phyloP scores from a whole-genome alignment of 768 basidiomycete species.

The Panaeolus cyanescens region DNA sequence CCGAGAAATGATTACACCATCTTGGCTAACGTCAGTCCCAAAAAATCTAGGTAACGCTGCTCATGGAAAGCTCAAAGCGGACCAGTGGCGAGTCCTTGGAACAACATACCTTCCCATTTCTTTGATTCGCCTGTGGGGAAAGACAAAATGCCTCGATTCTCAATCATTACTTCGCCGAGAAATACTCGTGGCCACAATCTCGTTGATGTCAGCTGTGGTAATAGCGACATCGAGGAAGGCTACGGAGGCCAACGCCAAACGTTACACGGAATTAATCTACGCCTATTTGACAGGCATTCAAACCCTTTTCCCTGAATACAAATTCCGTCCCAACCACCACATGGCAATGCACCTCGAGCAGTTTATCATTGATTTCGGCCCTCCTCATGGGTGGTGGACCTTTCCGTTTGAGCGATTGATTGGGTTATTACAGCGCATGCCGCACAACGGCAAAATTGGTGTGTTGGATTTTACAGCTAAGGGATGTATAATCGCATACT shows the following conservation, averaged over 20 bases:
- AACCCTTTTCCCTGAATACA: conserved; percentile 29
- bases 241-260: conserved; percentile 4
- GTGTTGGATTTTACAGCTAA: too few relatives aligned
- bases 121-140: conserved; percentile 34
- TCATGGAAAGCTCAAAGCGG: too few relatives aligned
- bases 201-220: conserved; percentile 15
- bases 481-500: too few relatives aligned
- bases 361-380: conserved; percentile 32
- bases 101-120: conserved; percentile 33
- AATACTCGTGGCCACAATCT: conserved; percentile 23
- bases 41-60: conserved; percentile 18
- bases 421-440: conserved; percentile 18
- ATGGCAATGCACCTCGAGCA: conserved; percentile 36
- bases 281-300: conserved; percentile 30
- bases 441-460: conserved; percentile 18
- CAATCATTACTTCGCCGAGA: conserved; percentile 24
- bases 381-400: conserved; percentile 35
- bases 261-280: conserved; percentile 15
- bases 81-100: too few relatives aligned
- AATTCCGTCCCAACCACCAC: conserved; percentile 37
- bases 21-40: conserved; percentile 24
- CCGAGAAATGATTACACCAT: too few relatives aligned
- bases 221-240: conserved; percentile 22
- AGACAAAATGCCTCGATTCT: neutral
- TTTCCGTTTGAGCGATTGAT: conserved; percentile 39